These are phyloP conservation scores for Zygotorulaspora florentina DNA, from an alignment of 805 yeast genomes.

Conservation along the genomic window DNA sequence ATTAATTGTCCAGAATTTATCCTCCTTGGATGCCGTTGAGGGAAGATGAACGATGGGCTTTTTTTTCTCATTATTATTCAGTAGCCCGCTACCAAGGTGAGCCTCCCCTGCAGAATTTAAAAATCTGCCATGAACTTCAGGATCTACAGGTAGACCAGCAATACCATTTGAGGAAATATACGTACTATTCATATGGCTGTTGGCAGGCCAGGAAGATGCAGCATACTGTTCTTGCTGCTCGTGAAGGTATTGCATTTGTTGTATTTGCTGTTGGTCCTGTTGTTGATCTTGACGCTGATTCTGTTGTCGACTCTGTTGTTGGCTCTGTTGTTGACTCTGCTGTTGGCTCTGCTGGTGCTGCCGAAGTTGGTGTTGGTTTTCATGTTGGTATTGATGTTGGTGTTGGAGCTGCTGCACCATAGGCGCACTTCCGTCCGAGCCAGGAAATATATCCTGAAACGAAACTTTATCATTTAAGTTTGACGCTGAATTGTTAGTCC, in stretches of 20 bases:
- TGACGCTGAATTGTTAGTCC: slow-evolving; percentile 42
- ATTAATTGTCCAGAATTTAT: slow-evolving; percentile 47
- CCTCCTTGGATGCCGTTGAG: slow-evolving; percentile 19
- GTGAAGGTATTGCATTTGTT: too few relatives aligned
- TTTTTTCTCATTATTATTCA: not conserved
- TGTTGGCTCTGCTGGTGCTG: not conserved
- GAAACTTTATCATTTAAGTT: slow-evolving; percentile 14
- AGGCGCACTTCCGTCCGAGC: slow-evolving; percentile 3
- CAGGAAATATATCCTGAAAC: slow-evolving; percentile 9
- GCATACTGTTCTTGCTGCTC: too few relatives aligned
- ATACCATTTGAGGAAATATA: not conserved
- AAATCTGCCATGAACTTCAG: not conserved
- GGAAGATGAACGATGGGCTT: slow-evolving; percentile 6
- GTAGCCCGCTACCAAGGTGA: not conserved
- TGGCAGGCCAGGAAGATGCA: too few relatives aligned
- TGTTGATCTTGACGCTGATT: too few relatives aligned
- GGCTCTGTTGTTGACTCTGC: not conserved
- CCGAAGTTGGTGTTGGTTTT: not conserved
- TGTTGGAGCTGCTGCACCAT: slow-evolving; percentile 13
- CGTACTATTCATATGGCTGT: not conserved
- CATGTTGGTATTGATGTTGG: not conserved
- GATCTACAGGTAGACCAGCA: not conserved
- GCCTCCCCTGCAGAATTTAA: not conserved
- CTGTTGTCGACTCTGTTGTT: too few relatives aligned
- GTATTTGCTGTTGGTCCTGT: too few relatives aligned